These are phyloP conservation scores for Aspergillus sp. DNA, from an alignment of 2,329 filamentous ascomycete species.

Conservation along the genomic window DNA sequence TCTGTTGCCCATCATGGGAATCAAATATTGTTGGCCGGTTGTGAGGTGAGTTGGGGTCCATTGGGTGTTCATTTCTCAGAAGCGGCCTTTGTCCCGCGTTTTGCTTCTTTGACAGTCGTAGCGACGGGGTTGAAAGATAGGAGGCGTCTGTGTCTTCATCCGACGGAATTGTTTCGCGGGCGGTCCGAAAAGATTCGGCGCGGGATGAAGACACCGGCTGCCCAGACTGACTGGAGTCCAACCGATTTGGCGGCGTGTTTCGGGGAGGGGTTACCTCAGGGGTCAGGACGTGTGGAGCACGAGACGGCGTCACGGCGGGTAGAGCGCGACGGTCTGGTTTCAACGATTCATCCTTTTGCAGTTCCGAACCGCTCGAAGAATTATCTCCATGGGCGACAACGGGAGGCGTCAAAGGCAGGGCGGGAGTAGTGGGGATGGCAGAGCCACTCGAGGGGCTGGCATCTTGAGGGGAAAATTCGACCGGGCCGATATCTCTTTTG, in stretches of 20 bases:
- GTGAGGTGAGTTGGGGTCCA: not conserved
- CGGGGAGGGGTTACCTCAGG: slow-evolving; percentile 67
- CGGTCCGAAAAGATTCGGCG: slow-evolving; percentile 63
- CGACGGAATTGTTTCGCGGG: slow-evolving; percentile 50
- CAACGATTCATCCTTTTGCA: slow-evolving; percentile 17
- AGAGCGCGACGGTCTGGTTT: slow-evolving; percentile 14
- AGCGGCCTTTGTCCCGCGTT: slow-evolving; percentile 9
- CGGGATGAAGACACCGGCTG: slow-evolving; percentile 49
- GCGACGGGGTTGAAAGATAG: slow-evolving; percentile 13
- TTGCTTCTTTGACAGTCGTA: slow-evolving; percentile 11
- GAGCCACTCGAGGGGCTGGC: slow-evolving; percentile 13
- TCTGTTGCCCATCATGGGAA: not conserved
- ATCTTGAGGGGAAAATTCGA: slow-evolving; percentile 15
- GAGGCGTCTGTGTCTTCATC: slow-evolving; percentile 47
- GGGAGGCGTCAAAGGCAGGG: slow-evolving; percentile 32
- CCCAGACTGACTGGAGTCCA: slow-evolving; percentile 43
- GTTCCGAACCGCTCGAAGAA: slow-evolving; percentile 11
- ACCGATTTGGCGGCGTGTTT: slow-evolving; percentile 19
- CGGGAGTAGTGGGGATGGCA: slow-evolving; percentile 16
- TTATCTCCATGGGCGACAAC: slow-evolving; percentile 17
- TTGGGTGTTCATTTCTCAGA: slow-evolving; percentile 10
- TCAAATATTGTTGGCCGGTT: not conserved
- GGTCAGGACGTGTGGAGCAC: slow-evolving; percentile 60
- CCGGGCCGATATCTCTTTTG: slow-evolving; percentile 20
- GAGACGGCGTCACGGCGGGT: slow-evolving; percentile 47